Evolutionary conservation across 257 asterid genomes (phyloP).

Genomic region (Rubia yunnanensis): DNA sequence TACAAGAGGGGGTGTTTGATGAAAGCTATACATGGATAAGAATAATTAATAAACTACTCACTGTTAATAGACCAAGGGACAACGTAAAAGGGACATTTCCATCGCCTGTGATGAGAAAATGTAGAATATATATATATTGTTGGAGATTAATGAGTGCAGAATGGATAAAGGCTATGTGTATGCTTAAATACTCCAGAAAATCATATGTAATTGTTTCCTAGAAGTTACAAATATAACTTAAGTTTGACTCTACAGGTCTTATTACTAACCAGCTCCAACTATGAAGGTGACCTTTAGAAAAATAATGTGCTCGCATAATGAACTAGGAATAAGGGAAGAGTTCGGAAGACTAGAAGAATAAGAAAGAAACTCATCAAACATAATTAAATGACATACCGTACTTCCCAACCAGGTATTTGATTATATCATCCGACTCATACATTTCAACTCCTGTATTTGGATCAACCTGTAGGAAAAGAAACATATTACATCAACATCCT

Average conservation of each 20-base stretch:
- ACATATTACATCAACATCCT: conserved; percentile 3
- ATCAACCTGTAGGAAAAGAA: conserved; percentile 60
- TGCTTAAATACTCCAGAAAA: conserved; percentile 4
- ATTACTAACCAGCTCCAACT: background rate
- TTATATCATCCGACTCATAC: conserved; percentile 94
- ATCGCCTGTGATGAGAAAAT: conserved; percentile 32
- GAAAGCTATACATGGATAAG: conserved; percentile 1
- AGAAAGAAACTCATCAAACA: background rate
- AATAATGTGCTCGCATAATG: background rate
- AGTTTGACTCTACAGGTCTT: background rate
- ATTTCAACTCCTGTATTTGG: conserved; percentile 90
- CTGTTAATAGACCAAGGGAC: conserved; percentile 67
- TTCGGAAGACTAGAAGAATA: background rate
- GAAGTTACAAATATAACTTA: background rate
- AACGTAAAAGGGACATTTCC: conserved; percentile 43
- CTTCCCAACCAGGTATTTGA: conserved; percentile 70
- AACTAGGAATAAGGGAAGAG: background rate
- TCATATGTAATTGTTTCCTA: background rate
- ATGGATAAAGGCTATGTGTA: background rate
- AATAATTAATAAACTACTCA: conserved; percentile 28
- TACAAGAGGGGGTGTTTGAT: conserved; percentile 7
- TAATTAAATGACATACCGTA: conserved; percentile 47
- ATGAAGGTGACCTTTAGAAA: background rate
- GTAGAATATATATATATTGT: background rate
- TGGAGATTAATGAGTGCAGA: background rate